Percentiles rank a stretch among this genome's conserved stretches.
phyloP scores from a whole-genome alignment of 2,329 filamentous ascomycete genomes.

The Teratosphaeria gauchensis region DNA sequence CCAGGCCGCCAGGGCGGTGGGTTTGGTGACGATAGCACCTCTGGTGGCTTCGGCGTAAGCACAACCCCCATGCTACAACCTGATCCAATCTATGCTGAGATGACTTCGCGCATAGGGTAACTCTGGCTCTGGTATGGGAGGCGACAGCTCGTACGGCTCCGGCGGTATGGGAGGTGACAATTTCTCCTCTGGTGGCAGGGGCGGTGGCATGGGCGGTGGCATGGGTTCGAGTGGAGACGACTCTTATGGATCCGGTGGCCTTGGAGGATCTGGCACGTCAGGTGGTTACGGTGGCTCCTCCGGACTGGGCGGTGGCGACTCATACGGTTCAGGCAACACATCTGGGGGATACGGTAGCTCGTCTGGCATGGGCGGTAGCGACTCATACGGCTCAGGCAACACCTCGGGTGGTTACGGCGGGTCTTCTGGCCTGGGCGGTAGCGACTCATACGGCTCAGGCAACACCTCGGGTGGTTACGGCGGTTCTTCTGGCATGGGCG shows the following conservation, averaged over 20 bases:
- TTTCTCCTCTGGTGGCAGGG: neutral
- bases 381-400: slow-evolving; percentile 1
- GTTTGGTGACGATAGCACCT: slow-evolving; percentile 1
- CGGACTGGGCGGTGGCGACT: neutral
- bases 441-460: slow-evolving; percentile 7
- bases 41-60: slow-evolving; percentile 7
- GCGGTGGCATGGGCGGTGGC: neutral
- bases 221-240: neutral
- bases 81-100: slow-evolving; percentile 1
- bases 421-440: neutral
- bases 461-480: neutral
- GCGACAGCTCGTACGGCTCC: slow-evolving; percentile 5
- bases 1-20: slow-evolving; percentile 5
- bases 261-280: neutral
- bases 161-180: neutral
- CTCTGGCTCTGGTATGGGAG: neutral
- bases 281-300: neutral
- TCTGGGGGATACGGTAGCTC: slow-evolving; percentile 1
- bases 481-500: neutral
- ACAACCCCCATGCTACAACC: slow-evolving; percentile 2
- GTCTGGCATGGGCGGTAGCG: neutral
- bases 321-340: slow-evolving; percentile 1
- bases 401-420: neutral
- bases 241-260: neutral
- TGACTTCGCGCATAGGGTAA: neutral